Conservation (phyloP, 192 early-diverging fungal genomes). For the Coemansia sp. region DNA sequence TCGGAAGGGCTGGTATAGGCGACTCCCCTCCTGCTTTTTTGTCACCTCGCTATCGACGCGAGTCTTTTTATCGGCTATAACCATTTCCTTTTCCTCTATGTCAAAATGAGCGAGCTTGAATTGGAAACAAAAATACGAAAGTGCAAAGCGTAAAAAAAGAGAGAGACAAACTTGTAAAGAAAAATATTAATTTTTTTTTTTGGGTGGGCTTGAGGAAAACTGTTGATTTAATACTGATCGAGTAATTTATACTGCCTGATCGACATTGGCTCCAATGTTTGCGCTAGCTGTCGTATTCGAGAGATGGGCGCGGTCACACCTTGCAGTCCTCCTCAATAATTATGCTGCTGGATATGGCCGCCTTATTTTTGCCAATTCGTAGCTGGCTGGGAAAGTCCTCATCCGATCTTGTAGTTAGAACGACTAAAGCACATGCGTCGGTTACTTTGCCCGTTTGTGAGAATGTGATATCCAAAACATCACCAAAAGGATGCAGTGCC, state of each 20-base stretch:
- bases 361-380: neutral
- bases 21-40: conserved; percentile 28
- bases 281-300: too few species aligned
- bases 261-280: neutral
- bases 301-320: neutral
- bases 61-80: conserved; percentile 32
- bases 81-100: conserved; percentile 3
- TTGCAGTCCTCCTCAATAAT: neutral
- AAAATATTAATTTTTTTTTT: neutral
- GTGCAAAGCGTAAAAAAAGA: neutral
- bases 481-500: neutral
- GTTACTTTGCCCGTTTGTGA: neutral
- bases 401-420: neutral
- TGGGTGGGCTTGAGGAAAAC: neutral
- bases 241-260: neutral
- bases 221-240: neutral
- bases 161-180: neutral
- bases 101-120: neutral
- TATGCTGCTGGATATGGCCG: neutral
- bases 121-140: neutral
- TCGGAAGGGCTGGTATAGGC: conserved; percentile 86
- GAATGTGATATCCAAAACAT: neutral
- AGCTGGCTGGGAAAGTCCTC: neutral
- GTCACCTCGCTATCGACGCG: conserved; percentile 12
- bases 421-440: neutral